These are phyloP conservation scores for Lasiosphaeria miniovina DNA, from an alignment of 495 filamentous ascomycete species.

Conservation along the genomic window DNA sequence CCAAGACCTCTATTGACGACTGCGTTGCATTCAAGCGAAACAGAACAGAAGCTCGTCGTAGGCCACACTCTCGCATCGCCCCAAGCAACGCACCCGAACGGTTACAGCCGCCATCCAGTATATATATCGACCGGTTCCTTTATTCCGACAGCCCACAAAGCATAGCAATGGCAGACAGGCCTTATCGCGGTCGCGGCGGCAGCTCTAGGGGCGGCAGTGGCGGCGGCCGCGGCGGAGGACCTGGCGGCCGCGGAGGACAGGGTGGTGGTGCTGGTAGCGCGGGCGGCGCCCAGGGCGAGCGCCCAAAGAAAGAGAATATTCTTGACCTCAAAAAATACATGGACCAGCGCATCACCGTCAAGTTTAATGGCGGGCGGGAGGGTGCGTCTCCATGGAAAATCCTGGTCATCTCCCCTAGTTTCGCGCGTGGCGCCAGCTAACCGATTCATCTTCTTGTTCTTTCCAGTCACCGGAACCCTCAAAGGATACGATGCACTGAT, in stretches of 20 bases:
- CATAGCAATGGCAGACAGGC: constrained; percentile 1
- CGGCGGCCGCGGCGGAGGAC: constrained; percentile 45
- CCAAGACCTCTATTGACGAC: no score
- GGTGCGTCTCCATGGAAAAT: constrained; percentile 49
- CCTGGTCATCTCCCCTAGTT: not conserved
- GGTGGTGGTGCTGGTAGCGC: constrained; percentile 24
- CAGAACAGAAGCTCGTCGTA: no score
- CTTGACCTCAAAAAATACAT: constrained; percentile 92
- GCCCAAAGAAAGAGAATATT: constrained; percentile 97
- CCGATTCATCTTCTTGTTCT: not conserved
- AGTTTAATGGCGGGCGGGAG: constrained; percentile 94
- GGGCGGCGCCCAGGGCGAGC: constrained; percentile 46
- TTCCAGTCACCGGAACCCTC: constrained; percentile 73
- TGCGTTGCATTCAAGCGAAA: no score
- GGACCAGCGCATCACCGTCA: constrained; percentile 91
- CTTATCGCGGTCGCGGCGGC: constrained; percentile 32
- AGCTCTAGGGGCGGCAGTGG: constrained; percentile 43
- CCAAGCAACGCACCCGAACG: no score
- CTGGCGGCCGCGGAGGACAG: constrained; percentile 41
- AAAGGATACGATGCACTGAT: constrained; percentile 97
- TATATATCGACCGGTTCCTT: no score
- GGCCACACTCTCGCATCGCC: no score
- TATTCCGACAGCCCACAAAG: not conserved
- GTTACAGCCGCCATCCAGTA: no score
- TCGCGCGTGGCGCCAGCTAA: not conserved